These are phyloP conservation scores for Trichophyton benhamiae DNA, from an alignment of 2,329 filamentous ascomycete genomes.

Conservation along the genomic window DNA sequence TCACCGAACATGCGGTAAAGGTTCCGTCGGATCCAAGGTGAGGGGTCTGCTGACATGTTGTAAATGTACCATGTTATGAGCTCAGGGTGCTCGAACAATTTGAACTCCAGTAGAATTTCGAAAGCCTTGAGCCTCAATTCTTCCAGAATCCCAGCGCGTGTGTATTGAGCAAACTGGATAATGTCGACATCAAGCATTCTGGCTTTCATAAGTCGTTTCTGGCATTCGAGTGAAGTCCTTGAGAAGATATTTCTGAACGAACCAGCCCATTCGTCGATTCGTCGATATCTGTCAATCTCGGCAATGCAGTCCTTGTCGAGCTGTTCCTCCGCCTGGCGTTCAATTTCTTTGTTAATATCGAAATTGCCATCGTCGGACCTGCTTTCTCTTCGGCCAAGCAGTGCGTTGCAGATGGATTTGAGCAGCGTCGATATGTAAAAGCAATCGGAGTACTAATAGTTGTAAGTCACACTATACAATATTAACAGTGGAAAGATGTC, in stretches of 20 bases:
- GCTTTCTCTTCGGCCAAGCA: constrained; percentile 35
- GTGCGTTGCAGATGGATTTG: constrained; percentile 45
- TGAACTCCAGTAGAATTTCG: constrained; percentile 44
- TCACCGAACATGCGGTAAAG: constrained; percentile 43
- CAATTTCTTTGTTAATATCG: constrained; percentile 36
- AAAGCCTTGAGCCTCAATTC: constrained; percentile 49
- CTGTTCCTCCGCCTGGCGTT: constrained; percentile 41
- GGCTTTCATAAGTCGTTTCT: constrained; percentile 42
- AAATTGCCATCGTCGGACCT: constrained; percentile 30
- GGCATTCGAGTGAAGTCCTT: constrained; percentile 48
- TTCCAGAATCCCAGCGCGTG: constrained; percentile 46
- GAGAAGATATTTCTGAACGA: constrained; percentile 55
- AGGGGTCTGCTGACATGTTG: constrained; percentile 44
- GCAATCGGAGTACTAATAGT: constrained; percentile 63
- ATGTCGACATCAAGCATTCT: constrained; percentile 42
- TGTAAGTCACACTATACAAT: background rate
- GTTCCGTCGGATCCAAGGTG: constrained; percentile 44
- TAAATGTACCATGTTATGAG: constrained; percentile 47
- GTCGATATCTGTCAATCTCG: constrained; percentile 50
- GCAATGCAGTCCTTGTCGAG: constrained; percentile 46
- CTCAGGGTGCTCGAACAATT: constrained; percentile 39
- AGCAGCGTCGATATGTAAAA: constrained; percentile 78
- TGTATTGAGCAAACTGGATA: constrained; percentile 50
- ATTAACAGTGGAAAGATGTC: background rate
- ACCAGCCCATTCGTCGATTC: constrained; percentile 55